A percentile compares a stretch with the other conserved stretches of the same genome.
These are phyloP conservation scores for Suhomyces terraborum DNA, from an alignment of 1,139 yeast species.

Conservation along the genomic window DNA sequence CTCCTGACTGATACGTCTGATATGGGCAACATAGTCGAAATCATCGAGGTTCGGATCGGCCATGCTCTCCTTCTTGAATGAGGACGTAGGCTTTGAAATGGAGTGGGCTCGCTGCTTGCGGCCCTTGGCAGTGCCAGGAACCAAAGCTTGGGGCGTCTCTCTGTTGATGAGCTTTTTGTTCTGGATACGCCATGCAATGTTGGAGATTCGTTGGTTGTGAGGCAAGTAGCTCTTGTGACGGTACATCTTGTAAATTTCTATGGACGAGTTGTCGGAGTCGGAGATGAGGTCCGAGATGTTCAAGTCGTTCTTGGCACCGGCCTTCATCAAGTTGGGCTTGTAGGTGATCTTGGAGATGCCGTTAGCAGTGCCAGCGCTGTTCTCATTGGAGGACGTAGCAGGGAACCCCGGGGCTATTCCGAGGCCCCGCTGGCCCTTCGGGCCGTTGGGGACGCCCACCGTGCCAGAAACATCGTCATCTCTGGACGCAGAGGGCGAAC, in stretches of 20 bases:
- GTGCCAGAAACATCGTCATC: background rate
- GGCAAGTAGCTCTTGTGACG: conserved; percentile 46
- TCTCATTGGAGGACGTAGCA: no score
- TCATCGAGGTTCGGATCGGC: conserved; percentile 41
- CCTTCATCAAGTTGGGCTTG: conserved; percentile 14
- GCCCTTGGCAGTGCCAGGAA: conserved; percentile 5
- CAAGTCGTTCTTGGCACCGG: conserved; percentile 9
- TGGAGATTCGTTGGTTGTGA: conserved; percentile 45
- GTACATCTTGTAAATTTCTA: conserved; percentile 45
- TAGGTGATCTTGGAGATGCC: conserved; percentile 15
- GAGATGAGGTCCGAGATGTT: conserved; percentile 25
- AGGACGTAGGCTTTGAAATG: conserved; percentile 9
- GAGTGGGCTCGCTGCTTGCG: conserved; percentile 15
- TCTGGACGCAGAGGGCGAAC: background rate
- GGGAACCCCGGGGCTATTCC: background rate
- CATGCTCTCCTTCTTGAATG: conserved; percentile 10
- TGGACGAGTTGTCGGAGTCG: conserved; percentile 37
- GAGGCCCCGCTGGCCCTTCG: background rate
- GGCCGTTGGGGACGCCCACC: background rate
- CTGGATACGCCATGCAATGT: conserved; percentile 52
- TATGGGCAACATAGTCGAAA: conserved; percentile 52
- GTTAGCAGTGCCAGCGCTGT: no score
- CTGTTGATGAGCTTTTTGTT: conserved; percentile 32
- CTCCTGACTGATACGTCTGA: conserved; percentile 45
- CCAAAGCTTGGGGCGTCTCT: conserved; percentile 1